Percentiles rank a stretch among this genome's conserved stretches.
These are phyloP conservation scores for Clarireedia paspali DNA, from an alignment of 2,329 filamentous ascomycete species.

Conservation along the genomic window DNA sequence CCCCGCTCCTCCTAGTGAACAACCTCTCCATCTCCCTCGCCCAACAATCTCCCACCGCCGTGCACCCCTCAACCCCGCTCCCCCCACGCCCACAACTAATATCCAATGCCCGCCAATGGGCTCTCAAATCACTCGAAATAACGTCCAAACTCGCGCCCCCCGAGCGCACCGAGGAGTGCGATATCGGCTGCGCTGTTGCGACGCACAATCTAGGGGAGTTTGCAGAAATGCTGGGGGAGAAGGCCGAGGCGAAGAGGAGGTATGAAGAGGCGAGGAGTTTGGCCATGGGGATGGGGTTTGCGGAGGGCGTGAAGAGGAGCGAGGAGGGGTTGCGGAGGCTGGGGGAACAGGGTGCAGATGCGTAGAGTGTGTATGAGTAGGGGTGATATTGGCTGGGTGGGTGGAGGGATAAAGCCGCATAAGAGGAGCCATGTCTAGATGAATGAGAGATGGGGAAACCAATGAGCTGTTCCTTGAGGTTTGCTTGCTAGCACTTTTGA, in stretches of 20 bases:
- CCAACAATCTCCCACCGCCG: constrained; percentile 26
- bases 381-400: not conserved
- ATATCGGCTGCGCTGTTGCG: constrained; percentile 73
- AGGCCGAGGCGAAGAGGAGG: constrained; percentile 54
- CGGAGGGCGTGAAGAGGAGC: constrained; percentile 44
- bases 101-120: constrained; percentile 69
- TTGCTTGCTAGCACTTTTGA: no score
- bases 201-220: constrained; percentile 85
- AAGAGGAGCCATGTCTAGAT: no score
- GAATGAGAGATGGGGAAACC: no score
- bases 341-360: not conserved
- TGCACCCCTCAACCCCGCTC: constrained; percentile 29
- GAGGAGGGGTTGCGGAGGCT: constrained; percentile 39
- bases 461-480: no score
- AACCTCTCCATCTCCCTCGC: not conserved
- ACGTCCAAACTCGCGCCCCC: constrained; percentile 58
- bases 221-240: constrained; percentile 63
- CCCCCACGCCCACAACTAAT: constrained; percentile 55
- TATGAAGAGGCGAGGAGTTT: constrained; percentile 63
- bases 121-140: constrained; percentile 64
- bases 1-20: not conserved
- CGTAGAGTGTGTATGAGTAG: not conserved
- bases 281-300: constrained; percentile 45
- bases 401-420: not conserved
- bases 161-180: constrained; percentile 68